These are phyloP conservation scores for Metarhizium brunneum DNA, from an alignment of 2,329 filamentous ascomycete genomes.

Conservation along the genomic window DNA sequence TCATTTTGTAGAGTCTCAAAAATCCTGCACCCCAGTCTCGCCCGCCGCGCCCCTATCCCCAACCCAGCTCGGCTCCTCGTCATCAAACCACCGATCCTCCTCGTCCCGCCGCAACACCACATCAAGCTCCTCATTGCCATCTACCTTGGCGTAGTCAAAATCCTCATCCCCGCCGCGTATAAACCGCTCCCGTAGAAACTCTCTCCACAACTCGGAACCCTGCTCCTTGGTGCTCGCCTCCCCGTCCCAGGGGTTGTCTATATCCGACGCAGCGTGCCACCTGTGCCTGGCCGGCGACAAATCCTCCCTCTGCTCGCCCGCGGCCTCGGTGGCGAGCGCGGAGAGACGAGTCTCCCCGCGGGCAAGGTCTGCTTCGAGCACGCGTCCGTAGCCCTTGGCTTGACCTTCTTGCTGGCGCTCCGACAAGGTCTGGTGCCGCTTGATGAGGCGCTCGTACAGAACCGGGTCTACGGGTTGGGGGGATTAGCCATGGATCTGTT, in stretches of 20 bases:
- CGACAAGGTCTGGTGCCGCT: constrained; percentile 62
- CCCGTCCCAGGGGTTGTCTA: constrained; percentile 19
- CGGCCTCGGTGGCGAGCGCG: constrained; percentile 24
- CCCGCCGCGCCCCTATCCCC: constrained; percentile 36
- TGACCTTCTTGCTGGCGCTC: constrained; percentile 68
- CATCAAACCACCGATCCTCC: constrained; percentile 72
- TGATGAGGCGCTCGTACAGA: constrained; percentile 72
- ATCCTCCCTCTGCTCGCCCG: neutral
- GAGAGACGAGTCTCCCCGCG: constrained; percentile 69
- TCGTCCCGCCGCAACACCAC: constrained; percentile 47
- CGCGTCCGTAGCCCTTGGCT: constrained; percentile 67
- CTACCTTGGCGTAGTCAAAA: constrained; percentile 66
- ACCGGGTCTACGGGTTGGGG: constrained; percentile 50
- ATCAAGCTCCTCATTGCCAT: constrained; percentile 65
- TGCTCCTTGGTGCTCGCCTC: constrained; percentile 43
- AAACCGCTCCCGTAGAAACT: constrained; percentile 66
- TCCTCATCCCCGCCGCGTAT: constrained; percentile 65
- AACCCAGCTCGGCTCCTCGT: constrained; percentile 61
- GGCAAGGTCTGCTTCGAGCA: constrained; percentile 67
- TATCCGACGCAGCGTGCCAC: neutral
- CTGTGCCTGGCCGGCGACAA: neutral
- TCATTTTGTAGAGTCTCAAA: constrained; percentile 29
- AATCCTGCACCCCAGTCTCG: constrained; percentile 66
- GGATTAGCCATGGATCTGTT: neutral
- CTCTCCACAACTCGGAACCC: constrained; percentile 58